Base-by-base conservation (phyloP, 106 monocot genomes). In the Chionographis japonica region DNA sequence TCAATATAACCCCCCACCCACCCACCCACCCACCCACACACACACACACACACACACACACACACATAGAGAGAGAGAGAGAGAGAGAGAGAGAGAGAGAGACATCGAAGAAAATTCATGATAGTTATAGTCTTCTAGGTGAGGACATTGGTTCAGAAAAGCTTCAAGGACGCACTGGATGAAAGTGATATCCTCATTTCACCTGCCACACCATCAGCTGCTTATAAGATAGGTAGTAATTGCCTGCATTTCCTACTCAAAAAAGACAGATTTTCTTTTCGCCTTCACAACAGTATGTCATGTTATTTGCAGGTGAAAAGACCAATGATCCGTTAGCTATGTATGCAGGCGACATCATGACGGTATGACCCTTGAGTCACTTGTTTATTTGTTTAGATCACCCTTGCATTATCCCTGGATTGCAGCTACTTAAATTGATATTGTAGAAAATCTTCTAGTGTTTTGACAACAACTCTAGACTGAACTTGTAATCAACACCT, bases 311-410 rank as follows among this genome's bases (percentile, higher is more conserved):
- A 97, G 92, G 92, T 71, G 95, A 97, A 70, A 97, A 97, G 72
- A 82, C 68, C 49, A 87, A 87, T 56, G 86, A 97, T 87, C 89
- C 92, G 41, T 80, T 92, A 68, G 89, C 95, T 55, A 97, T 97
- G 95, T 92, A 92, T 77, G 95, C 95, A 12, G 92, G 95, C 35
- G 92, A 97, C 52, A 89, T 87, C 63, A 92, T 92, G 92, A 97
- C 89, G 13, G 95, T 97, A 87, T 73, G 74, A 67, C n/a, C 42
- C 64, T 54, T 55, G 10, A 14, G 17, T 55, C 38, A 49, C 40
- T 73, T 3, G 27, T 56, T 68, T 35, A 16, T n/a, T n/a, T n/a
- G n/a, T n/a, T 54, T 68, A 12, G 43, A 58, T 58, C 14, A 27
- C 62, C 43, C 52, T 56, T 10, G 8, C 15, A 40, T 63, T 17